Conservation (phyloP, 345 rosid species). For the Geranium rotundifolium region DNA sequence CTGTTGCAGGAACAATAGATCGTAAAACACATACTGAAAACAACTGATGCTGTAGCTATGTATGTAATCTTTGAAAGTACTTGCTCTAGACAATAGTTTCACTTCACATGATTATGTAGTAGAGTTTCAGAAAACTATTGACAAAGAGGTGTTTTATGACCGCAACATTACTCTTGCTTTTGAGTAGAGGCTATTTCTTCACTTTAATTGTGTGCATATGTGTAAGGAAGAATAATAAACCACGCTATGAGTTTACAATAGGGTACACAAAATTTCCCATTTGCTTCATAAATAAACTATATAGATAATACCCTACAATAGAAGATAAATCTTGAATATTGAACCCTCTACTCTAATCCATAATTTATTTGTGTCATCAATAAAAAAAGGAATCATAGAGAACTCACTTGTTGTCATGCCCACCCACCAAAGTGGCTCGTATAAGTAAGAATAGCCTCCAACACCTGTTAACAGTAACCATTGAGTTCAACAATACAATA, state of each 20-base stretch:
- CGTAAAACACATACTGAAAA: not conserved
- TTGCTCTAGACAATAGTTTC: not conserved
- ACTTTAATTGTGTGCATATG: too few species aligned
- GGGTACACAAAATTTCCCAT: not conserved
- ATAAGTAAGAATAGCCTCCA: conserved; percentile 29
- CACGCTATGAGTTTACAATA: too few species aligned
- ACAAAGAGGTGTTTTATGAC: not conserved
- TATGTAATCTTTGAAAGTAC: not conserved
- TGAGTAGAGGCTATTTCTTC: too few species aligned
- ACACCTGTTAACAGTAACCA: conserved; percentile 12
- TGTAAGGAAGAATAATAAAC: too few species aligned
- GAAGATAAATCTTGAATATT: too few species aligned
- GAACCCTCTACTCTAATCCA: not conserved
- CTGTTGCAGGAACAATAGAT: not conserved
- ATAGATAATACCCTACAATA: too few species aligned
- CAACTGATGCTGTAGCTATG: not conserved
- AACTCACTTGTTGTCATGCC: conserved; percentile 32
- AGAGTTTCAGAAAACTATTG: not conserved
- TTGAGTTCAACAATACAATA: not conserved
- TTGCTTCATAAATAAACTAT: not conserved
- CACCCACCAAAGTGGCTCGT: conserved; percentile 32
- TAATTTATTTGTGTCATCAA: too few species aligned
- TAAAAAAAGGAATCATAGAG: not conserved
- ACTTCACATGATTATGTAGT: not conserved
- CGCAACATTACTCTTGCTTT: too few species aligned